Conservation (phyloP, 208 protist species). For the Trypanosomatidae sp. region DNA sequence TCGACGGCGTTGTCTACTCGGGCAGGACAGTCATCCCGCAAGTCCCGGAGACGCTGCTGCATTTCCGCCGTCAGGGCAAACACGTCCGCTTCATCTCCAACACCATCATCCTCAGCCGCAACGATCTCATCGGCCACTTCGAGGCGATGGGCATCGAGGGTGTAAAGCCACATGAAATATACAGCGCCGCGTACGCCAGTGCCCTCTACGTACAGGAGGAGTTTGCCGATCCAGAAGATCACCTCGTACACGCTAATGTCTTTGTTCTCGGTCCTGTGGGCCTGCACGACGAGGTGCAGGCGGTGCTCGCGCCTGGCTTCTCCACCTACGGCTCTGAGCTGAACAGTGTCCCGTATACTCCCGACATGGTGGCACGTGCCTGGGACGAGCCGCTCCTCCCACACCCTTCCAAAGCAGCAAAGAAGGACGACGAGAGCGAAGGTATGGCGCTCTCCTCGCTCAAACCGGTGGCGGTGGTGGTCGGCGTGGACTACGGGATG, state of each 20-base stretch:
- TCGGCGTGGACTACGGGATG: constrained; percentile 56
- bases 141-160: constrained; percentile 33
- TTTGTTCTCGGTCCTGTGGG: constrained; percentile 60
- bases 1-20: constrained; percentile 70
- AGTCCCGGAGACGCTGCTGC: constrained; percentile 42
- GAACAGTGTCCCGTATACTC: constrained; percentile 35
- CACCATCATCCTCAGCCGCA: constrained; percentile 50
- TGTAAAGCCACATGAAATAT: constrained; percentile 36
- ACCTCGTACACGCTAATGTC: constrained; percentile 52
- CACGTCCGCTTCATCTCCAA: constrained; percentile 69
- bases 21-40: constrained; percentile 38
- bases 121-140: constrained; percentile 34
- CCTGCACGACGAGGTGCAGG: constrained; percentile 55
- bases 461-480: constrained; percentile 72
- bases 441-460: too few species aligned
- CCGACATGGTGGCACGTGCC: constrained; percentile 22
- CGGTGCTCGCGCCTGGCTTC: constrained; percentile 52
- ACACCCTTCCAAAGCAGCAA: too few species aligned
- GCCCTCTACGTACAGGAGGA: constrained; percentile 44
- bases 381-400: constrained; percentile 30
- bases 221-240: constrained; percentile 10
- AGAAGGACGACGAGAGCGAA: too few species aligned
- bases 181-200: constrained; percentile 63
- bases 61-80: constrained; percentile 41
- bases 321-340: constrained; percentile 67